These are phyloP conservation scores for Cystobasidium sp. DNA, from an alignment of 1,284 basidiomycete genomes.

Conservation along the genomic window DNA sequence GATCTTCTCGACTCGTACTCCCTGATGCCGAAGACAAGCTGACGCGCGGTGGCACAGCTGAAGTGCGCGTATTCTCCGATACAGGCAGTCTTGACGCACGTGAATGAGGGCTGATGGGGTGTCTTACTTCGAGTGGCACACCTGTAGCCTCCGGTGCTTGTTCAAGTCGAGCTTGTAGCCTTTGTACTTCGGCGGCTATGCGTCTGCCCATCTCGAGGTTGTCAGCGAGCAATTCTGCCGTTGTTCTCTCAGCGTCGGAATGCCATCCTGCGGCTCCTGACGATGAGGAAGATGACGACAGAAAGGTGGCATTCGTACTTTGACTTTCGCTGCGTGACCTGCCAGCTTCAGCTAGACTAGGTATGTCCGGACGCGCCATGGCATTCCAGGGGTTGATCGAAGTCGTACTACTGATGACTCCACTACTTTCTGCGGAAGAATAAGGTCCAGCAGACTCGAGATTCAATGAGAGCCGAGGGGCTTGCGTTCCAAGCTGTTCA, in stretches of 20 bases:
- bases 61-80: background rate
- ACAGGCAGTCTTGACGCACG: background rate
- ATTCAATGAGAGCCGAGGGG: conserved; percentile 16
- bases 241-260: background rate
- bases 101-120: background rate
- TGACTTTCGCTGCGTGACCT: background rate
- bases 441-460: background rate
- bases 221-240: conserved; percentile 24
- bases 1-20: conserved; percentile 1
- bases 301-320: background rate
- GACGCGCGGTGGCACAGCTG: background rate
- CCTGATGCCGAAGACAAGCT: conserved; percentile 13
- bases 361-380: background rate
- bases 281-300: conserved; percentile 4
- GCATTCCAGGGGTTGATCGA: background rate
- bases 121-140: background rate
- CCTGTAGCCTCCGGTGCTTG: background rate
- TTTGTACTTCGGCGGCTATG: conserved; percentile 28
- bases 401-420: background rate
- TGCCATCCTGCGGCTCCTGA: background rate
- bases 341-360: background rate
- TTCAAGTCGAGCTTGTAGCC: conserved; percentile 11
- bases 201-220: conserved; percentile 20
- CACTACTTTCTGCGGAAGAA: background rate
- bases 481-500: background rate